These are phyloP conservation scores for Penicillium paxilli DNA, from an alignment of 495 filamentous ascomycete species.

Conservation along the genomic window DNA sequence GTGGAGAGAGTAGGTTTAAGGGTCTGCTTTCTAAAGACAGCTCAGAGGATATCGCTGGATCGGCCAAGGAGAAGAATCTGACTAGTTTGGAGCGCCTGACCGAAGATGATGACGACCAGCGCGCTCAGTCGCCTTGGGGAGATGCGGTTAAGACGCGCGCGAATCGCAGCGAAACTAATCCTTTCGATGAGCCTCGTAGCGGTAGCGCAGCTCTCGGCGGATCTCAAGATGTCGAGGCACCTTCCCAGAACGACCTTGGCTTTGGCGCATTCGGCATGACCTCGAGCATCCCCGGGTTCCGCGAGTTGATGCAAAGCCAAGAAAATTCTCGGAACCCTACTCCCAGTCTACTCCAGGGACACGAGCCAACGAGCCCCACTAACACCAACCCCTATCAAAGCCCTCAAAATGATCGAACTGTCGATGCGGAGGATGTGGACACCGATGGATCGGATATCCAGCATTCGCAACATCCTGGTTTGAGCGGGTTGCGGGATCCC, in stretches of 20 bases:
- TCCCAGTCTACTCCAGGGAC: conserved; percentile 52
- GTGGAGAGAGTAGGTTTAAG: conserved; percentile 81
- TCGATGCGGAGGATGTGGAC: conserved; percentile 64
- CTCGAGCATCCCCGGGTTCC: conserved; percentile 65
- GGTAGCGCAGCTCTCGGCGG: conserved; percentile 82
- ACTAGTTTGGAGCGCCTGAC: conserved; percentile 54
- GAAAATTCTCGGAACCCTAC: conserved; percentile 60
- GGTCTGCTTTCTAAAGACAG: conserved; percentile 78
- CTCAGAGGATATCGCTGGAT: conserved; percentile 59
- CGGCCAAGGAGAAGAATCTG: conserved; percentile 53
- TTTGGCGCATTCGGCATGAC: conserved; percentile 79
- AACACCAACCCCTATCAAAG: conserved; percentile 98
- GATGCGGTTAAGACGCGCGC: conserved; percentile 50
- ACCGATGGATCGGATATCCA: conserved; percentile 59
- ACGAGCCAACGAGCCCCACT: conserved; percentile 82
- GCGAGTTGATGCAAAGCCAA: conserved; percentile 59
- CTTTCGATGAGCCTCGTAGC: conserved; percentile 67
- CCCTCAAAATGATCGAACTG: conserved; percentile 72
- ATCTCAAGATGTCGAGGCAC: conserved; percentile 69
- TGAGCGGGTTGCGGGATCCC: conserved; percentile 54
- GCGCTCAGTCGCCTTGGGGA: conserved; percentile 54
- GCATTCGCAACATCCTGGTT: conserved; percentile 54
- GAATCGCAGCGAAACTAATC: conserved; percentile 75
- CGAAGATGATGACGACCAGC: conserved; percentile 47
- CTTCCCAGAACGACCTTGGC: conserved; percentile 50